These are phyloP conservation scores for Ceriops tagal DNA, from an alignment of 345 rosid genomes.

Conservation along the genomic window DNA sequence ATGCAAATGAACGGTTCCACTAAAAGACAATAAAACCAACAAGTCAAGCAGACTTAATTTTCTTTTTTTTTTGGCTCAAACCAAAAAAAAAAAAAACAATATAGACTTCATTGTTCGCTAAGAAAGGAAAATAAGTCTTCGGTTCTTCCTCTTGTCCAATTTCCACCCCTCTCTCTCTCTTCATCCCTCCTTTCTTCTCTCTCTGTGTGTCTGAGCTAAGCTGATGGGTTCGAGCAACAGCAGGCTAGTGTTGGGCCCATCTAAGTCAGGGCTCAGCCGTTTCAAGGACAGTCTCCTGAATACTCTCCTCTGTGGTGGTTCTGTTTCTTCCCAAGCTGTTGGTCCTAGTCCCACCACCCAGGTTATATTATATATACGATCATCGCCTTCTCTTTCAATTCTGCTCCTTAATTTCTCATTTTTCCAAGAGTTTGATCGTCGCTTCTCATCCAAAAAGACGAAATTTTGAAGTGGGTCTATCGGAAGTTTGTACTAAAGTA, in stretches of 20 bases:
- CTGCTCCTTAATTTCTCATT: not conserved
- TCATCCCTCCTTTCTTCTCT: not conserved
- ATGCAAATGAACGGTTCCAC: no score
- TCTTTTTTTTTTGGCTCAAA: no score
- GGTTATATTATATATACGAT: not conserved
- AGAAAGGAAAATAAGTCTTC: no score
- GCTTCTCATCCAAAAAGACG: no score
- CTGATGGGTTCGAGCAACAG: slow-evolving; percentile 18
- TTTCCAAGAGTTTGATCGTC: no score
- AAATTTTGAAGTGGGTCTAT: no score
- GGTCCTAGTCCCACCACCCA: not conserved
- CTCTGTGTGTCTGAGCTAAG: not conserved
- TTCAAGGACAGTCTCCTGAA: slow-evolving; percentile 6
- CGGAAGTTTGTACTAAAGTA: no score
- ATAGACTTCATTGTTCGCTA: no score
- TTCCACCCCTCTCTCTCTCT: not conserved
- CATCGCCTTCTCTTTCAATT: not conserved
- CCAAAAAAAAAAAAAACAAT: no score
- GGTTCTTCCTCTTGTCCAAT: no score
- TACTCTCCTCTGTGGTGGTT: slow-evolving; percentile 8
- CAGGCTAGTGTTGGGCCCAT: slow-evolving; percentile 3
- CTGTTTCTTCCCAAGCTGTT: slow-evolving; percentile 10
- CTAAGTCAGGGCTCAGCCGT: not conserved
- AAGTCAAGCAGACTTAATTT: no score
- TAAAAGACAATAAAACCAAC: no score